Base-by-base conservation (phyloP, 139 green algal genomes). In the Picochlorum sp. region DNA sequence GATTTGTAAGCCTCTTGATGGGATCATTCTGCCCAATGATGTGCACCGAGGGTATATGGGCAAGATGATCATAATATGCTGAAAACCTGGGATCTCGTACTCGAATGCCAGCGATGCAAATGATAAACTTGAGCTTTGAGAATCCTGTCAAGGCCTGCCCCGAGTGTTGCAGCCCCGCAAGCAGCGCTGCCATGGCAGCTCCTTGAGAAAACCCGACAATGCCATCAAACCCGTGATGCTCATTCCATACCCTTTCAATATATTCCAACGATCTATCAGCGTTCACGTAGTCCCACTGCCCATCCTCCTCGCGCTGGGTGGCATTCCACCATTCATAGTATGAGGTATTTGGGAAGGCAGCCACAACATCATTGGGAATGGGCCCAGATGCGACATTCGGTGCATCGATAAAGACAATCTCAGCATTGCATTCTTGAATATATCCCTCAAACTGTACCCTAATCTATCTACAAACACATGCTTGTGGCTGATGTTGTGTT, bases 291-390 rank as follows among this genome's bases (percentile, higher is more conserved):
- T 49, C 41, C 71, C 71, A 78, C 6, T 18, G 16, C 6, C 61
- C 66, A 18, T 30, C 7, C 26, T 54, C 7, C 26, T 54, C 32
- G 20, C 59, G 26, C 11, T 37, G 51, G 16, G 72, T 30, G 2
- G 60, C 77, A 6, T 82, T 84, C 65, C 80, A 84, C 79, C 76
- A 80, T 56, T 80, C 69, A 58, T 57, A 80, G 60, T 81, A 75
- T 4, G 64, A 60, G 1, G 57, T 59, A 3, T 62, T 6, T 26
- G 81, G 84, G 49, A 69, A 82, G n/a, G 66, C 69, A 4, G 34
- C 18, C 16, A 20, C 8, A 3, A 85, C 79, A 49, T 85, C 79
- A 0, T 74, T 66, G 0, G 79, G 79, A 23, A 85, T 82, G 26
- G 66, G 69, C 0, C 79, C 79, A 41, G 57, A 73, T 41, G 79